These are phyloP conservation scores for Edaphochlamys debaryana DNA, from an alignment of 139 green algal species.

Conservation along the genomic window DNA sequence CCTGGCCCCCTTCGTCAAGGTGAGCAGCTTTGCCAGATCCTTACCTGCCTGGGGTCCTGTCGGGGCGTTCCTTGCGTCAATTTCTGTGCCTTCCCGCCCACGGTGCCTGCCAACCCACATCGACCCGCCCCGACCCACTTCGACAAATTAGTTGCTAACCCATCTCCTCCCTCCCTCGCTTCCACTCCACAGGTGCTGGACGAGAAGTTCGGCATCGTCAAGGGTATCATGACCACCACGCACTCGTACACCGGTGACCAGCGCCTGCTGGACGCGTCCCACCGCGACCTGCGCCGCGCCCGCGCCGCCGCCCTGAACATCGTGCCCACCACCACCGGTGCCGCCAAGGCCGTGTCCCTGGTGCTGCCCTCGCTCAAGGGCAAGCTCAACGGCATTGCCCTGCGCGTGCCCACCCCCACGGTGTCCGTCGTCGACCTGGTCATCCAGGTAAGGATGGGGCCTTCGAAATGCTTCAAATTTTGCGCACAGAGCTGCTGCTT, in stretches of 20 bases:
- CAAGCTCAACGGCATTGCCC: conserved; percentile 97
- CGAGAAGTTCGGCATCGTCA: conserved; percentile 99
- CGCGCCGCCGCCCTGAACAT: conserved; percentile 98
- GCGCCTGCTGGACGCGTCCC: conserved; percentile 97
- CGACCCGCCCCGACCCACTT: no score
- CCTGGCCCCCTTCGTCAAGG: conserved; percentile 99
- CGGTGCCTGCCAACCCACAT: no score
- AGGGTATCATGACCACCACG: conserved; percentile 99
- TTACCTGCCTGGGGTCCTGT: no score
- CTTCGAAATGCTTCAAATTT: background rate
- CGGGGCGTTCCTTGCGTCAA: no score
- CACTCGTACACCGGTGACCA: conserved; percentile 99
- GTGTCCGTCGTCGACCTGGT: conserved; percentile 99
- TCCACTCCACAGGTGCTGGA: conserved; percentile 96
- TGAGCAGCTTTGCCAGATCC: conserved; percentile 42
- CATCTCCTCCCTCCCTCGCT: no score
- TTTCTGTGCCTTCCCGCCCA: no score
- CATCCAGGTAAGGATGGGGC: conserved; percentile 78
- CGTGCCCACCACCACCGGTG: conserved; percentile 98
- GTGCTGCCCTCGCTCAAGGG: conserved; percentile 95
- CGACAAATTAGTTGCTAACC: no score
- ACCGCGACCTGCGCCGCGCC: conserved; percentile 97
- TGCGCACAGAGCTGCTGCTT: background rate
- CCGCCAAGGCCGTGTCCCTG: conserved; percentile 97
- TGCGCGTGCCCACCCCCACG: conserved; percentile 98